Base-by-base conservation (phyloP, 495 filamentous ascomycete genomes). In the Aspergillus ellipticus region DNA sequence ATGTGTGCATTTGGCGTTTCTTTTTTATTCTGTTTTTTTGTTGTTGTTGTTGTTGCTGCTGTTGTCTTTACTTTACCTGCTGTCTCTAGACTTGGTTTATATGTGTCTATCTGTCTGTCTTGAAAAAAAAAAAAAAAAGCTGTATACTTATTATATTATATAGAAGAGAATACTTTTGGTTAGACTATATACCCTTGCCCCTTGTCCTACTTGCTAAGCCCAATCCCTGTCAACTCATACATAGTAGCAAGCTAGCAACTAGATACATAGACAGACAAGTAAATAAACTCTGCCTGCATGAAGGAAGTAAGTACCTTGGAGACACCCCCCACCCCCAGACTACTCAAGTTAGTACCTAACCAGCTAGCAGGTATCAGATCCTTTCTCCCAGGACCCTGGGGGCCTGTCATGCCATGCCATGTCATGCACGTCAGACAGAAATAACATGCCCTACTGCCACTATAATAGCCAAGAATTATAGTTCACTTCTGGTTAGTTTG, bases 31-130 rank as follows among this genome's bases (percentile, higher is more conserved):
- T 53, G 43, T 54, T 57, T 17, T 41, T 61, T 66, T 61, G 55
- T 33, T 56, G 62, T 54, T 46, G 49, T 62, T 55, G 58, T 71
- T 60, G 66, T 62, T 72, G 67, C 62, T 69, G 68, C 53, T 43
- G 13, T 47, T 39, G 5, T 20, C 28, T 42, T 4, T 13, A 11
- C 6, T 19, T n/a, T n/a, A n/a, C n/a, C n/a, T n/a, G n/a, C n/a
- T 9, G 41, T 49, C 17, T 13, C n/a, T 39, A 37, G 33, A 37
- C 33, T n/a, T 39, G 9, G 3, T 39, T 39, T 13, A n/a, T 39
- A 15, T 39, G 11, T n/a, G n/a, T n/a, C n/a, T n/a, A n/a, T 9
- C n/a, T 8, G 9, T 39, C 5, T 39, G 3, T 39, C 3, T 39
- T 39, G 35, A 15, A 39, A 39, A n/a, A n/a, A n/a, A n/a, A n/a